phyloP scores from a whole-genome alignment of 1,139 yeast species.

The Blastobotrys aristatus region DNA sequence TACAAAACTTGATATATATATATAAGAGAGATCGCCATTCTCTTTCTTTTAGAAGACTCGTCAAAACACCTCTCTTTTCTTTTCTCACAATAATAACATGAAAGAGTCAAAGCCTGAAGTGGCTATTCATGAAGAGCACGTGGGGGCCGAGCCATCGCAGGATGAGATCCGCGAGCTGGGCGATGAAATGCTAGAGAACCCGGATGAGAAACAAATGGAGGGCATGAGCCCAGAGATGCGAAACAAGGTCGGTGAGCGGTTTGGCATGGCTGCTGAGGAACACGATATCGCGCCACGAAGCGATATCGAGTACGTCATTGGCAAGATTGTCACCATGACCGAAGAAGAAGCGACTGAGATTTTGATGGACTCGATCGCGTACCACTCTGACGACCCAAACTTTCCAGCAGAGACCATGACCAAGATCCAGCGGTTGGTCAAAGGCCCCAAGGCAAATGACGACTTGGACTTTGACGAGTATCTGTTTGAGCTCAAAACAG shows the following conservation, averaged over 20 bases:
- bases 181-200: not conserved
- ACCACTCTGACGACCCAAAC: constrained; percentile 48
- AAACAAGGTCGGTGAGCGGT: not conserved
- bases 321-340: constrained; percentile 37
- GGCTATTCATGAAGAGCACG: not conserved
- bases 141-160: not conserved
- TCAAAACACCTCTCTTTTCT: not conserved
- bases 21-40: not conserved
- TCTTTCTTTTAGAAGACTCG: no score
- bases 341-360: constrained; percentile 42
- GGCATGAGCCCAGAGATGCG: constrained; percentile 1
- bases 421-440: constrained; percentile 28
- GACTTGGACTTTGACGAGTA: constrained; percentile 2
- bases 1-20: no score
- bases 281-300: constrained; percentile 10
- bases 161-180: not conserved
- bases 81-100: not conserved
- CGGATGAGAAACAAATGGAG: not conserved
- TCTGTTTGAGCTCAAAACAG: constrained; percentile 28
- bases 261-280: constrained; percentile 4
- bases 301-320: constrained; percentile 35
- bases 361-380: constrained; percentile 37
- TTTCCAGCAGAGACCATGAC: constrained; percentile 40
- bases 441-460: constrained; percentile 20
- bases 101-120: not conserved